Evolutionary conservation across 805 yeast genomes (phyloP).

Genomic region (Myxozyma nipponensis): DNA sequence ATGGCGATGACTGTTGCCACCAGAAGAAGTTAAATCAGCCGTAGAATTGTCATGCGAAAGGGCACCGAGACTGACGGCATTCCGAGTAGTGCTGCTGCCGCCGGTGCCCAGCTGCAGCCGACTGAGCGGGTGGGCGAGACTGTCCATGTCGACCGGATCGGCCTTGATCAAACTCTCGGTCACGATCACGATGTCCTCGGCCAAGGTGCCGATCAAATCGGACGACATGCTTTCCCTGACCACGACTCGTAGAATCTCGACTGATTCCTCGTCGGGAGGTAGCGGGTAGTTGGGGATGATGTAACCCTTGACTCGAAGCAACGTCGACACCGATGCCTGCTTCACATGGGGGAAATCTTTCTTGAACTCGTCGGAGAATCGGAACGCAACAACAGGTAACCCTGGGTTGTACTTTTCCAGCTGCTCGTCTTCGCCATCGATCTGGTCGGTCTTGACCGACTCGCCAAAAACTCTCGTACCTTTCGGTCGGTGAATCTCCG

Average conservation of each 20-base stretch:
- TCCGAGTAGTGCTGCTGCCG: not conserved
- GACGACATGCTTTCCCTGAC: conserved; percentile 67
- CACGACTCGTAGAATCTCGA: conserved; percentile 79
- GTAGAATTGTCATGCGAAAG: conserved; percentile 9
- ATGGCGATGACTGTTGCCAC: not conserved
- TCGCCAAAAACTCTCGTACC: conserved; percentile 32
- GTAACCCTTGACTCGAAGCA: conserved; percentile 77
- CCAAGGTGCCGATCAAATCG: conserved; percentile 48
- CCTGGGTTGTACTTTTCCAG: conserved; percentile 58
- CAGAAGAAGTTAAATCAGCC: not conserved
- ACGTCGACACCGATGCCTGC: conserved; percentile 66
- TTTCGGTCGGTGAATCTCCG: conserved; percentile 66
- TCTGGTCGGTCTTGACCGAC: conserved; percentile 26
- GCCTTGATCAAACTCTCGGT: conserved; percentile 14
- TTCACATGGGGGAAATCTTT: conserved; percentile 73
- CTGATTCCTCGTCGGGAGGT: conserved; percentile 54
- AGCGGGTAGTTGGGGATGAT: conserved; percentile 80
- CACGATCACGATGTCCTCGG: conserved; percentile 13
- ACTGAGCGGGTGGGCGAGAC: conserved; percentile 15
- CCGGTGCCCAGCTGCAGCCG: conserved; percentile 2
- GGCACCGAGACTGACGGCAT: conserved; percentile 12
- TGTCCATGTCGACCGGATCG: conserved; percentile 11
- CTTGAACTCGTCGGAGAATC: conserved; percentile 56
- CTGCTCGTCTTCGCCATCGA: conserved; percentile 19
- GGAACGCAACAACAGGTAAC: conserved; percentile 86